These are phyloP conservation scores for Stramenopiles sp. DNA, from an alignment of 352 stramenopile genomes.

Conservation along the genomic window DNA sequence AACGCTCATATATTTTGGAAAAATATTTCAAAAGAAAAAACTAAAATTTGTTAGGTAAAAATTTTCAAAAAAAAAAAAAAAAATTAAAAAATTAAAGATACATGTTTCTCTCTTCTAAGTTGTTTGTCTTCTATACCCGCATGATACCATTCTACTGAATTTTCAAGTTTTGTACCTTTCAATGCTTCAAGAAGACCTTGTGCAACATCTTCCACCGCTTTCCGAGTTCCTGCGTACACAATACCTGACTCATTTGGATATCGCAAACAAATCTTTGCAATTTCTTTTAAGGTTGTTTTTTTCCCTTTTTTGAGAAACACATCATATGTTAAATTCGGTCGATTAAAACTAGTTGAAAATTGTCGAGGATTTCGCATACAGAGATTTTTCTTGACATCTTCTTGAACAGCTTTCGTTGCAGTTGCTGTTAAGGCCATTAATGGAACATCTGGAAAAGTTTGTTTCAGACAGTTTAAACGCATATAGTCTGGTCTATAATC, in stretches of 20 bases:
- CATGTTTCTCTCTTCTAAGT: slow-evolving; percentile 11
- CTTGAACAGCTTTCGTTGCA: slow-evolving; percentile 35
- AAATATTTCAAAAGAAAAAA: too few relatives aligned
- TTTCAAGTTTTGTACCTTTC: slow-evolving; percentile 9
- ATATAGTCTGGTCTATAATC: slow-evolving; percentile 97
- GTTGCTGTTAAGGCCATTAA: slow-evolving; percentile 49
- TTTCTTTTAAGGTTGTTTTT: slow-evolving; percentile 18
- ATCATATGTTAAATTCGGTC: slow-evolving; percentile 40
- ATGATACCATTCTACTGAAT: slow-evolving; percentile 16
- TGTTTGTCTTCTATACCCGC: slow-evolving; percentile 13
- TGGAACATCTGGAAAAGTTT: slow-evolving; percentile 49
- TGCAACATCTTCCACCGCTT: slow-evolving; percentile 31
- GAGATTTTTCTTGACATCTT: slow-evolving; percentile 33
- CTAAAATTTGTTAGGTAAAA: too few relatives aligned
- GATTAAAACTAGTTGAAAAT: slow-evolving; percentile 35
- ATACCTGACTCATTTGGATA: slow-evolving; percentile 21
- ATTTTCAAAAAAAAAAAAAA: too few relatives aligned
- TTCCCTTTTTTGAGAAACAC: slow-evolving; percentile 25
- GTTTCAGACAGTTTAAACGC: slow-evolving; percentile 44
- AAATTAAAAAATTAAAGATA: too few relatives aligned
- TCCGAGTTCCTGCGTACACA: slow-evolving; percentile 43
- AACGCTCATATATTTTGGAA: slow-evolving; percentile 12
- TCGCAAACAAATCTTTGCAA: slow-evolving; percentile 21
- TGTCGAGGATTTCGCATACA: slow-evolving; percentile 24
- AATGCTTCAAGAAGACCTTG: slow-evolving; percentile 20